Evolutionary conservation across 2,329 filamentous ascomycete species (phyloP), one percentile per base, ranked within the genome.

Genomic region (Fusarium musae): DNA sequence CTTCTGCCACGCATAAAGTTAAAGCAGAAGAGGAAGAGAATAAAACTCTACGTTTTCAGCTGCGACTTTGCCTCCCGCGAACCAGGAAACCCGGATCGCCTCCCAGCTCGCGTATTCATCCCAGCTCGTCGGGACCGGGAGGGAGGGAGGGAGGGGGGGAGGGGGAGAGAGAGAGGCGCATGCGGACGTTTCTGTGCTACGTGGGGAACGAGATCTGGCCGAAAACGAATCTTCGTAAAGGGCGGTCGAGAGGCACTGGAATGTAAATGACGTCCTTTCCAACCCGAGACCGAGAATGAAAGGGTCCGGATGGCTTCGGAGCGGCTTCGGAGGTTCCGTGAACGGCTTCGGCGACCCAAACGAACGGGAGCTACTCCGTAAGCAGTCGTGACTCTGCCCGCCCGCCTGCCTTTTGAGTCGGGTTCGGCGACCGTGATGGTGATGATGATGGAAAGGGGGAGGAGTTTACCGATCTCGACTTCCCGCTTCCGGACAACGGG

Each of bases 311-410:
- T 42, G 43, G 44, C 42, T 44, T 73, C 66, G 73, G 70, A 39
- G 63, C 37, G 43, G 44, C 42, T 44, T 73, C 66, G 73, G 70
- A 39, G 63, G 23, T 52, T 61, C 73, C 70, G 70, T 50, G 36
- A 47, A 69, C 61, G 67, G 16, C 21, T 21, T 23, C 47, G 67
- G 36, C 47, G 12, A 28, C 65, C 64, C 57, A 50, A 60, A 58
- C 52, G 50, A 61, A 37, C 47, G 50, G 53, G 44, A 47, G 32
- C n/a, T 34, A 59, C 43, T 28, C 23, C 23, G 43, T 30, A 30
- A 28, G 44, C 26, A 47, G 28, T n/a, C 28, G 28, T 32, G 28
- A 32, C 47, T 30, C 19, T 49, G 26, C 19, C 13, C 12, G 21
- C 15, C 28, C 19, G n/a, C 10, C 28, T 52, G 30, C 30, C 30